Percentiles rank a stretch among this genome's conserved stretches.
phyloP scores from a whole-genome alignment of 257 asterid genomes.

The Gardenia jasminoides region DNA sequence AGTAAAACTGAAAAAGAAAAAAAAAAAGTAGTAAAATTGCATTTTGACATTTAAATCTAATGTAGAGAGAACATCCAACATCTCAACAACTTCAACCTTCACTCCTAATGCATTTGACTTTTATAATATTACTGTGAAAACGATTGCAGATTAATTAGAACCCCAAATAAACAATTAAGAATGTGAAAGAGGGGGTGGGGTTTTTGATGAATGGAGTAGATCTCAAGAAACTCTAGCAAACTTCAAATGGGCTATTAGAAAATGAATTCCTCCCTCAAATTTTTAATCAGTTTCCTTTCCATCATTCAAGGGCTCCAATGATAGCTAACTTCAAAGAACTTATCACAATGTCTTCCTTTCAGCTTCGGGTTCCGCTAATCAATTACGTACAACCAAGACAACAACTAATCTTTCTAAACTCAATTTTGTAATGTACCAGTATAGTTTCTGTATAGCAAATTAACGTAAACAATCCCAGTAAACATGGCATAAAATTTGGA shows the following conservation, averaged over 20 bases:
- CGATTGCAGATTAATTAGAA: no score
- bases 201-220: no score
- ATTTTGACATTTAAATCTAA: neutral
- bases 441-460: neutral
- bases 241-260: neutral
- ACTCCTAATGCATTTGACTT: no score
- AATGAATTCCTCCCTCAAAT: neutral
- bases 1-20: neutral
- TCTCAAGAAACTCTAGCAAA: no score
- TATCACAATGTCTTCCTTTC: no score
- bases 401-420: neutral
- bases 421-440: neutral
- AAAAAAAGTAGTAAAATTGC: neutral
- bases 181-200: no score
- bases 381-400: neutral
- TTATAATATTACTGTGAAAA: no score
- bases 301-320: neutral
- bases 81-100: no score
- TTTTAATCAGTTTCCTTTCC: neutral
- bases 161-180: no score
- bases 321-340: neutral
- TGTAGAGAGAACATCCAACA: no score
- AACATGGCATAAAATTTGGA: conserved; percentile 34
- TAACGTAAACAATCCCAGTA: neutral
- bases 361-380: no score